phyloP scores from a whole-genome alignment of 2,329 filamentous ascomycete genomes.

The Talaromyces sp. region DNA sequence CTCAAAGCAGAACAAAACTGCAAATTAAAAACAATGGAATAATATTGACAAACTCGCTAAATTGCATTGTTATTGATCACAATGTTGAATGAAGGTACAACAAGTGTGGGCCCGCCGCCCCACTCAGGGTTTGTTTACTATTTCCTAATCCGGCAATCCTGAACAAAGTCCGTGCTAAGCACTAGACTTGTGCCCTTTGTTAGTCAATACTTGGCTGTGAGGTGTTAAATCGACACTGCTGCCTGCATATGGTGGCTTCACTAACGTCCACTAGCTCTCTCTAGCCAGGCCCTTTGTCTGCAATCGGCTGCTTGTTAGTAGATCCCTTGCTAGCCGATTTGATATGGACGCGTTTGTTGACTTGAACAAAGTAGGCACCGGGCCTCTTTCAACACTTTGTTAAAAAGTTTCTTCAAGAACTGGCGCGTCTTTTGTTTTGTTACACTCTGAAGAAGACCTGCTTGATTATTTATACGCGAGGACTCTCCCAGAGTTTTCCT shows the following conservation, averaged over 20 bases:
- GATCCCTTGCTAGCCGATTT: not conserved
- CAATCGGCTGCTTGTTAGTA: not conserved
- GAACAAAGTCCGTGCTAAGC: not conserved
- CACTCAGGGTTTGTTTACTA: constrained; percentile 11
- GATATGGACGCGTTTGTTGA: not conserved
- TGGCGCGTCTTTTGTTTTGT: not conserved
- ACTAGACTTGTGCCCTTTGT: not conserved
- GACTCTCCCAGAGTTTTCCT: not conserved
- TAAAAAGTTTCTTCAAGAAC: not conserved
- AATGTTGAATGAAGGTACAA: not conserved
- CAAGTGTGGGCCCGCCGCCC: not conserved
- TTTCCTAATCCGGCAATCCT: constrained; percentile 11
- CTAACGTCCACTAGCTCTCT: not conserved
- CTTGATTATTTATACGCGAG: not conserved
- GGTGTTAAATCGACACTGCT: not conserved
- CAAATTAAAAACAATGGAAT: not conserved
- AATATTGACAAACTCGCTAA: not conserved
- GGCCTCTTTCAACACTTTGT: not conserved
- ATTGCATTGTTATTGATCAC: not conserved
- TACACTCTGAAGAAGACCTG: not conserved
- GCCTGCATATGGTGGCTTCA: not conserved
- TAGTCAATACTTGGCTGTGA: not conserved
- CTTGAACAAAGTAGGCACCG: not conserved
- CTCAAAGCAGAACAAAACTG: not conserved
- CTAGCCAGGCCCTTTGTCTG: not conserved